Evolutionary conservation across 139 green algal genomes (phyloP).

Genomic region (Micromonas pusilla): DNA sequence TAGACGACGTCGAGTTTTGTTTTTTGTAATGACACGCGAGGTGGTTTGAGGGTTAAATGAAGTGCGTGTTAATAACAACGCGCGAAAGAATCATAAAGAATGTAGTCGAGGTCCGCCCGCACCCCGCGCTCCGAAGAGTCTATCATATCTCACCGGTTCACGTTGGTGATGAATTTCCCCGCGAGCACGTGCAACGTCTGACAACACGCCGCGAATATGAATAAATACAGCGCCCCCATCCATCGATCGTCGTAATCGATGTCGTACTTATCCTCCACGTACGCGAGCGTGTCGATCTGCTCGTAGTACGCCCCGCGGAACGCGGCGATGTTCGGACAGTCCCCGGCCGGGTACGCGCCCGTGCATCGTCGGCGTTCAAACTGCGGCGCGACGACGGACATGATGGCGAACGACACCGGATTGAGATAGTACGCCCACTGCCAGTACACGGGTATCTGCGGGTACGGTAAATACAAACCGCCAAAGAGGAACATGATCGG

Average conservation of each 20-base stretch:
- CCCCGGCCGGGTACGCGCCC: neutral
- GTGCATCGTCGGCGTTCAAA: slow-evolving; percentile 19
- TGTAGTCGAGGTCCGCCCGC: no score
- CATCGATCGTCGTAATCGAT: neutral
- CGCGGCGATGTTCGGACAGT: slow-evolving; percentile 11
- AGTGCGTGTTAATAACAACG: neutral
- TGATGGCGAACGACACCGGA: slow-evolving; percentile 15
- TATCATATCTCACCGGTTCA: neutral
- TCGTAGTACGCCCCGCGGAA: slow-evolving; percentile 18
- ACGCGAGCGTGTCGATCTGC: slow-evolving; percentile 5
- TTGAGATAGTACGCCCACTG: slow-evolving; percentile 23
- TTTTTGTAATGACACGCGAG: no score
- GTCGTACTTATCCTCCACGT: slow-evolving; percentile 21
- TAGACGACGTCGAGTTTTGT: no score
- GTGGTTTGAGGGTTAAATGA: no score
- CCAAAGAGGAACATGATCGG: slow-evolving; percentile 14
- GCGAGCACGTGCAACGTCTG: neutral
- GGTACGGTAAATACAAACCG: slow-evolving; percentile 14
- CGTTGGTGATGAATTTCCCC: neutral
- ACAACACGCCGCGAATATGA: neutral
- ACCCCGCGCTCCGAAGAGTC: no score
- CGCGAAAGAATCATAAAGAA: neutral
- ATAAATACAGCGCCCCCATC: neutral
- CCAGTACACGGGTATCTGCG: slow-evolving; percentile 23
- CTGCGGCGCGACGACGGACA: slow-evolving; percentile 9